Evolutionary conservation across 345 rosid genomes (phyloP), one percentile per base, ranked within the genome.

Genomic region (Salix brachista): DNA sequence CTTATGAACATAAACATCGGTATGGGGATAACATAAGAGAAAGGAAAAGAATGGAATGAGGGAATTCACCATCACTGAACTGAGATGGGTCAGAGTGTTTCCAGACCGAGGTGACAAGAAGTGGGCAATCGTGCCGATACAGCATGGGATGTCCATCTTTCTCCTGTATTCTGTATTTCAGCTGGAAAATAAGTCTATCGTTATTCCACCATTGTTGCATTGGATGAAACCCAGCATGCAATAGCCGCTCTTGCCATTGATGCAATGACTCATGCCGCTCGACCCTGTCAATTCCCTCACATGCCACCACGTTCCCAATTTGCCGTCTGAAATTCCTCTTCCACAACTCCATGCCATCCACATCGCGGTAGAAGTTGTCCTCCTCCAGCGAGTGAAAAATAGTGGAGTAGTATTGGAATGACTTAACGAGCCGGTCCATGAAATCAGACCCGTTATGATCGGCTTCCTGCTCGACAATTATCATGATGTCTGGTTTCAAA

Each of bases 291-390:
- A 5, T 17, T 0, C 56, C 56, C 56, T 95, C 99, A 13, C 66
- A 26, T 7, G 66, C 66, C 36, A 62, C 66, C 32, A 62, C 34
- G 26, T 62, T 62, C 28, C 32, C 66, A 62, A 62, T 62, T 30
- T 62, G 66, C n/a, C 66, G 28, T 18, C 66, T 62, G 17, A 62
- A 62, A 62, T 23, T 25, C 66, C 32, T 25, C 28, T 62, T 30
- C 66, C 34, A 62, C 17, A 12, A 46, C 50, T 46, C 50, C 18
- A 14, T 46, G 1, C 50, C 16, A 46, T 94, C 99, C 5, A 91
- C 79, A 56, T 95, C 86, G 58, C 90, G 92, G 84, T 94, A 92
- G 71, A 92, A 94, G 60, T 90, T 82, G 46, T 92, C 81, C 52
- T 92, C n/a, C 32, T 23, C 65, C 6, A 12, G n/a, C 2, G 7